These are phyloP conservation scores for Dendrobium chrysotoxum DNA, from an alignment of 106 monocot species.

Conservation along the genomic window DNA sequence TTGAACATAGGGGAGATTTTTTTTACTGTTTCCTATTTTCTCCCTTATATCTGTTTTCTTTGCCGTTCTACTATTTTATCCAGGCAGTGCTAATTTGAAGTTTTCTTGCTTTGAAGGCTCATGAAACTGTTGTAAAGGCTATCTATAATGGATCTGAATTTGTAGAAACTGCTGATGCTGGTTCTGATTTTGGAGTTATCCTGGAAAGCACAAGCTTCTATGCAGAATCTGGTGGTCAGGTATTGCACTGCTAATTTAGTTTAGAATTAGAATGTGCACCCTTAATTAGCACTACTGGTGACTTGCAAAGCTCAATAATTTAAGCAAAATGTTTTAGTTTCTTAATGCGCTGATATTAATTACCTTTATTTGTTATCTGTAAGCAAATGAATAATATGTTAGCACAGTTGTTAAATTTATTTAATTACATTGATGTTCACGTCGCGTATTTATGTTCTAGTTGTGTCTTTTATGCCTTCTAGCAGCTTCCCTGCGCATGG, in stretches of 20 bases:
- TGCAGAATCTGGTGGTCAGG: constrained; percentile 99
- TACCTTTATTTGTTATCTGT: not conserved
- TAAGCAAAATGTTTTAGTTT: not conserved
- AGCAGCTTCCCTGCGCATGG: not conserved
- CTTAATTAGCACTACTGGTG: not conserved
- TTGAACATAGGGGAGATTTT: not conserved
- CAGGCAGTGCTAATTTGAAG: not conserved
- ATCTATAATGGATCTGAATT: constrained; percentile 79
- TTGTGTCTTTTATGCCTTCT: not conserved
- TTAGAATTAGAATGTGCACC: not conserved
- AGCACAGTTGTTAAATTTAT: not conserved
- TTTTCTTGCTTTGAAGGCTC: constrained; percentile 38
- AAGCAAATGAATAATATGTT: not conserved
- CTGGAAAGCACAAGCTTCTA: constrained; percentile 93
- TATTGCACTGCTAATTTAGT: constrained; percentile 12
- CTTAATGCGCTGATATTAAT: not conserved
- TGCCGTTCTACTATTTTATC: not conserved
- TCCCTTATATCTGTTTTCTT: not conserved
- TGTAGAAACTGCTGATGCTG: constrained; percentile 30
- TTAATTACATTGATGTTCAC: not conserved
- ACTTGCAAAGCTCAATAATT: not conserved
- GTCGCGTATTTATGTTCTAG: not conserved
- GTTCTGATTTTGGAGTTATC: constrained; percentile 69
- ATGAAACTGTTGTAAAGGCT: constrained; percentile 80
- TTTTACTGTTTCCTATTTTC: not conserved